Conservation (phyloP, 2,329 filamentous ascomycete species). For the Trichoderma sp. region DNA sequence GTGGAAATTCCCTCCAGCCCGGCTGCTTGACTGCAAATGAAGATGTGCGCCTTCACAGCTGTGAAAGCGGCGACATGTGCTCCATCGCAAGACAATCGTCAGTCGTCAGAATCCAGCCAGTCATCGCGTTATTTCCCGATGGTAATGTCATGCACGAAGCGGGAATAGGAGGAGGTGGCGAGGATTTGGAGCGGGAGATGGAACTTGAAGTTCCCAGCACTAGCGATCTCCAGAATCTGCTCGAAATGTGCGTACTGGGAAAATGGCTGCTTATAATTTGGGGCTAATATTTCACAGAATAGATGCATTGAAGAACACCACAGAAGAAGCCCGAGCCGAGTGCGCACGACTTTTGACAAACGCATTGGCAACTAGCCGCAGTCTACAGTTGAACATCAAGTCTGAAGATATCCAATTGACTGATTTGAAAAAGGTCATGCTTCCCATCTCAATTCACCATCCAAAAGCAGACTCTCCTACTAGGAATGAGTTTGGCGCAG, state of each 20-base stretch:
- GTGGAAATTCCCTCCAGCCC: conserved; percentile 68
- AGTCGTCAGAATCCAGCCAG: conserved; percentile 75
- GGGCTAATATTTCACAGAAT: conserved; percentile 27
- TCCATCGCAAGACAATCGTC: conserved; percentile 47
- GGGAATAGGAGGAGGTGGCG: conserved; percentile 77
- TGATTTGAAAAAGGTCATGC: neutral
- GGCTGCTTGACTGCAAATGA: conserved; percentile 72
- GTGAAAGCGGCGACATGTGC: conserved; percentile 72
- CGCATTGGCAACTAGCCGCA: conserved; percentile 31
- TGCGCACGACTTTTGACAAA: conserved; percentile 25
- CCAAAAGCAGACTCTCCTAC: neutral
- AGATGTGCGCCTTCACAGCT: conserved; percentile 75
- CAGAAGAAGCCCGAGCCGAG: conserved; percentile 7
- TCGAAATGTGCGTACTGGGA: conserved; percentile 35
- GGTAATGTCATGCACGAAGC: conserved; percentile 69
- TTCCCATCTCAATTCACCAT: neutral
- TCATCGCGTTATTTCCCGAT: conserved; percentile 64
- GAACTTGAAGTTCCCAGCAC: conserved; percentile 64
- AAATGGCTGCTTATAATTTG: neutral
- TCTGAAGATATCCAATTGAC: conserved; percentile 28
- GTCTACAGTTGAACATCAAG: conserved; percentile 33
- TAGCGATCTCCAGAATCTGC: conserved; percentile 54
- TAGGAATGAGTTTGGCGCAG: neutral
- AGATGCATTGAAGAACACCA: conserved; percentile 21
- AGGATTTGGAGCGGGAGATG: conserved; percentile 68